Percentiles rank a stretch among this genome's conserved stretches.
Evolutionary conservation across 1,284 basidiomycete species (phyloP).

Genomic region (Cryptococcus sp.): DNA sequence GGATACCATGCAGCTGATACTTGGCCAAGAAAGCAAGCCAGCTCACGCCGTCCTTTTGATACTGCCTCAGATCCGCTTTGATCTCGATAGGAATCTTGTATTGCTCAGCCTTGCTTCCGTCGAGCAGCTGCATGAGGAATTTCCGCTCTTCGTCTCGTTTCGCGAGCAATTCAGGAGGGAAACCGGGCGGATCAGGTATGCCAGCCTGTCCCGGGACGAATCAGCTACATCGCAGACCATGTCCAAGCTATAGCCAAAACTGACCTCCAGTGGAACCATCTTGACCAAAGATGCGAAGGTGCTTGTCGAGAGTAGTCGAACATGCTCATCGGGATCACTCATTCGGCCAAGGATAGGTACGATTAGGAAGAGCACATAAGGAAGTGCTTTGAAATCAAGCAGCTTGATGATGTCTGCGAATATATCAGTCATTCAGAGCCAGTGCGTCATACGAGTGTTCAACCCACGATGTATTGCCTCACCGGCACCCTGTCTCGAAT

Average conservation of each 20-base stretch:
- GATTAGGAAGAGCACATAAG: slow-evolving; percentile 96
- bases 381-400: slow-evolving; percentile 90
- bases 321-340: slow-evolving; percentile 91
- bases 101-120: slow-evolving; percentile 90
- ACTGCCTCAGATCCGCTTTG: slow-evolving; percentile 92
- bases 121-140: slow-evolving; percentile 91
- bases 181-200: slow-evolving; percentile 89
- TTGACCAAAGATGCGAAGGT: slow-evolving; percentile 98
- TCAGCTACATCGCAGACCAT: not conserved
- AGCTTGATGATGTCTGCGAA: slow-evolving; percentile 80
- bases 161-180: slow-evolving; percentile 84
- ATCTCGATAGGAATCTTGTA: slow-evolving; percentile 86
- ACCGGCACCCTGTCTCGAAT: slow-evolving; percentile 83
- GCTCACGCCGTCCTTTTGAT: slow-evolving; percentile 97
- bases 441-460: not conserved
- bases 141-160: slow-evolving; percentile 84
- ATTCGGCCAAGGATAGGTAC: slow-evolving; percentile 96
- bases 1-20: slow-evolving; percentile 95
- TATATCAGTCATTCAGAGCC: not conserved
- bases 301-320: slow-evolving; percentile 89
- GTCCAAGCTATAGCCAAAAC: slow-evolving; percentile 20
- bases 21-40: slow-evolving; percentile 97
- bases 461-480: slow-evolving; percentile 86
- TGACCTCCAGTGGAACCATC: slow-evolving; percentile 95
- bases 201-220: slow-evolving; percentile 65